These are phyloP conservation scores for Fagopyrum homotropicum DNA, from an alignment of 148 eudicot species.

Conservation along the genomic window DNA sequence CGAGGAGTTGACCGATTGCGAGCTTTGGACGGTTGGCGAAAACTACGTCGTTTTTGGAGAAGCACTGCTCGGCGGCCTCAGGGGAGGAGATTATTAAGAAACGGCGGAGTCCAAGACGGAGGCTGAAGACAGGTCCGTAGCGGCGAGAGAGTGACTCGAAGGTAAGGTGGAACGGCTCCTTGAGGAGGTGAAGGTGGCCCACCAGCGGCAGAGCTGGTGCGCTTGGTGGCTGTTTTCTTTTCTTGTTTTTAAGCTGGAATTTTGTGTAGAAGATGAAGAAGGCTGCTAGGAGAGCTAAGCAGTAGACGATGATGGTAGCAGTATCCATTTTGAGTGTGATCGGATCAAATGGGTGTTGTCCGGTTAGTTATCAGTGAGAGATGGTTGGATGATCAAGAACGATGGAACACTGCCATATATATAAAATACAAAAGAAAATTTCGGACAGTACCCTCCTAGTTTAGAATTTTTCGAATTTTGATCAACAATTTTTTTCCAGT, in stretches of 20 bases:
- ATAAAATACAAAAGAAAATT: no score
- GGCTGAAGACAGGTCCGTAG: conserved; percentile 22
- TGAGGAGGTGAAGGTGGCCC: conserved; percentile 38
- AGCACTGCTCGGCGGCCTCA: conserved; percentile 25
- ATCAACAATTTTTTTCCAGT: no score
- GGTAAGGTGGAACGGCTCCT: conserved; percentile 24
- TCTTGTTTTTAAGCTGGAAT: neutral
- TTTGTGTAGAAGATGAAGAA: neutral
- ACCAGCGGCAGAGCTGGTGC: conserved; percentile 26
- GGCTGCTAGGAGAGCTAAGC: neutral
- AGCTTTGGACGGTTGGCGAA: conserved; percentile 30
- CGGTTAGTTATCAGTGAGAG: no score
- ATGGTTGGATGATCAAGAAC: no score
- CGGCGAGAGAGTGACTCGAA: conserved; percentile 15
- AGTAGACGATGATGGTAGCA: neutral
- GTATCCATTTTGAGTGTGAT: no score
- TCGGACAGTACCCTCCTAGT: no score
- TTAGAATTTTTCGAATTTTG: no score
- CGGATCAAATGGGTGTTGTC: no score
- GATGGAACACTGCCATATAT: no score
- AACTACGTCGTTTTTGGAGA: conserved; percentile 20
- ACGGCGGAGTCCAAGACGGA: conserved; percentile 19
- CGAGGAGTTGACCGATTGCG: conserved; percentile 16
- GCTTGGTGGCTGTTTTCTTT: conserved; percentile 22
- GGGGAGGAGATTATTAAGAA: conserved; percentile 22